Evolutionary conservation across 352 stramenopile species (phyloP), one percentile per base, ranked within the genome.

Genomic region (Globisporangium parvum): DNA sequence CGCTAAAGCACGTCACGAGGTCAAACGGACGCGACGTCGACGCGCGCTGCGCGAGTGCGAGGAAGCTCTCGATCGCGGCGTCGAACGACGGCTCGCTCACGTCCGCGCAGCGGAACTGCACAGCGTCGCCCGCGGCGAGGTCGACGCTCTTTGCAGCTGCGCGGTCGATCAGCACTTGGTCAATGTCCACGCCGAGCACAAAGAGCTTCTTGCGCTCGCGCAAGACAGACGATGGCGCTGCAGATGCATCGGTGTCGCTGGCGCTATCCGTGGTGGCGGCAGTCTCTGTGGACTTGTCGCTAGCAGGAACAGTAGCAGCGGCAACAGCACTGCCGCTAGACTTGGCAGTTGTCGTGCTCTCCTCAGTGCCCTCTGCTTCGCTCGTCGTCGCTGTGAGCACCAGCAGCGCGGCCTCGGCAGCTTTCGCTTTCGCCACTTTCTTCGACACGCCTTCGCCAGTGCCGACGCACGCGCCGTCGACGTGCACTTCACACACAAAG

Each of bases 381-480:
- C 12, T 5, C 33, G 11, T 42, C n/a, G 14, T 41, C 11, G 24
- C 44, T 15, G n/a, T 28, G 18, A 85, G 24, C 1, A 39, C 17
- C 49, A 51, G 53, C 54, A 91, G 28, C 14, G 76, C 79, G 3
- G 67, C 60, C 37, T 72, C 69, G 2, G 81, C 80, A 2, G 81
- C 81, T 54, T 90, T 91, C 26, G 80, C 75, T 60, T 91, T 91
- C 9, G 80, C 80, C 18, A 91, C 79, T 65, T 88, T 88, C 60
- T 91, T 93, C 6, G 80, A 93, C 9, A 93, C 73, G 14, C 83
- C 80, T 53, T 85, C 66, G 6, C 77, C 77, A 23, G 58, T 58
- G 5, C 75, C 76, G 53, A 90, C 62, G 18, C 52, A 56, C 41
- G 77, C 58, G 5, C 70, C 66, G 40, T 88, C 72, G 37, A 90